phyloP scores from a whole-genome alignment of 2,329 filamentous ascomycete genomes.

The Fusarium euwallaceae region DNA sequence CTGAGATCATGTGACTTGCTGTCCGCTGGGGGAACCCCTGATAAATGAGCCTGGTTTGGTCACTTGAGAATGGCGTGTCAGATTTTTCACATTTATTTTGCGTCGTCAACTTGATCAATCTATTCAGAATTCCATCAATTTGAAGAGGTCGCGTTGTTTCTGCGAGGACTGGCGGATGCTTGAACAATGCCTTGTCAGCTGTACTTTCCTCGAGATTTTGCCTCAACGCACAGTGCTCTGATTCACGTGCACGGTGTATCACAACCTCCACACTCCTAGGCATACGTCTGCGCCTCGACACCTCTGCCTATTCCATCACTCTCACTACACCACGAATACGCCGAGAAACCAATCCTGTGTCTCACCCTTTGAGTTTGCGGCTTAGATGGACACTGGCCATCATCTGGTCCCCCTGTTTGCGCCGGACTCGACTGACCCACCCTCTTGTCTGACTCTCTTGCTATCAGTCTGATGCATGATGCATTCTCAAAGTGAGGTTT shows the following conservation, averaged over 20 bases:
- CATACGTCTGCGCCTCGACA: neutral
- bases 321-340: neutral
- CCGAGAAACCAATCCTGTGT: neutral
- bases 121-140: neutral
- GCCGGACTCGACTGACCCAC: neutral
- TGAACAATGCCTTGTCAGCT: neutral
- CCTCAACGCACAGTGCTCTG: neutral
- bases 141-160: neutral
- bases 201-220: neutral
- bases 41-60: neutral
- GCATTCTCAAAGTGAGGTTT: slow-evolving; percentile 41
- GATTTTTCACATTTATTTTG: neutral
- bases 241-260: neutral
- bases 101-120: neutral
- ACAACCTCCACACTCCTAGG: neutral
- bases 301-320: neutral
- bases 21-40: neutral
- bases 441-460: neutral
- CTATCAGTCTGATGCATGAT: slow-evolving; percentile 7
- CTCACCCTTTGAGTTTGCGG: neutral
- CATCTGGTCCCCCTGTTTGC: neutral
- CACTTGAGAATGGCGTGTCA: neutral
- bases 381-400: neutral
- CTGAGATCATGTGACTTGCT: neutral
- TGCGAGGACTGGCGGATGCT: neutral